These are phyloP conservation scores for Emergomyces orientalis DNA, from an alignment of 2,329 filamentous ascomycete genomes.

Conservation along the genomic window DNA sequence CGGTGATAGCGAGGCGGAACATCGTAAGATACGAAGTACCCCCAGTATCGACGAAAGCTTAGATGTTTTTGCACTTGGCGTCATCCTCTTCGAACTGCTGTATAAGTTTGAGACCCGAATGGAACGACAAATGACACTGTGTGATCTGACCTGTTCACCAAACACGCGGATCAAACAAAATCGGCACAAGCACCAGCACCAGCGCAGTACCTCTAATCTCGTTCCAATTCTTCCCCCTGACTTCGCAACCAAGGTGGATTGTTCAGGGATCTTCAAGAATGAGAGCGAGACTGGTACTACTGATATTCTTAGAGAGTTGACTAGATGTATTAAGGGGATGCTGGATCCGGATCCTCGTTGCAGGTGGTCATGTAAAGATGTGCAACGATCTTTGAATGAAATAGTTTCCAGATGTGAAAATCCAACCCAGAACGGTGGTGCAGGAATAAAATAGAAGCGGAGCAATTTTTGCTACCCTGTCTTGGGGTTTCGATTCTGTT, in stretches of 20 bases:
- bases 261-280: conserved; percentile 21
- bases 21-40: neutral
- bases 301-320: conserved; percentile 22
- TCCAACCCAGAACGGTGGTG: neutral
- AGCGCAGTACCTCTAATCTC: neutral
- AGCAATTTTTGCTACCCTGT: neutral
- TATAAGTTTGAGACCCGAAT: conserved; percentile 45
- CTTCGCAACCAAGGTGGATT: conserved; percentile 31
- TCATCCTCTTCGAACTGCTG: conserved; percentile 54
- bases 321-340: conserved; percentile 35
- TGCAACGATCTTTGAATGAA: conserved; percentile 28
- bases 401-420: conserved; percentile 18
- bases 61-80: conserved; percentile 53
- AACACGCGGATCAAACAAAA: conserved; percentile 9
- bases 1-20: neutral
- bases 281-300: conserved; percentile 23
- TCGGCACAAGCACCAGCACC: conserved; percentile 15
- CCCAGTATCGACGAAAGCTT: conserved; percentile 40
- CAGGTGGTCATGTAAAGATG: conserved; percentile 32
- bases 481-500: neutral
- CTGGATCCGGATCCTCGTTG: conserved; percentile 28
- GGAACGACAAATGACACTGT: conserved; percentile 39
- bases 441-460: neutral
- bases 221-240: conserved; percentile 28
- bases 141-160: conserved; percentile 28